Evolutionary conservation across 106 monocot genomes (phyloP), one percentile per base, ranked within the genome.

Genomic region (Platanthera guangdongensis): DNA sequence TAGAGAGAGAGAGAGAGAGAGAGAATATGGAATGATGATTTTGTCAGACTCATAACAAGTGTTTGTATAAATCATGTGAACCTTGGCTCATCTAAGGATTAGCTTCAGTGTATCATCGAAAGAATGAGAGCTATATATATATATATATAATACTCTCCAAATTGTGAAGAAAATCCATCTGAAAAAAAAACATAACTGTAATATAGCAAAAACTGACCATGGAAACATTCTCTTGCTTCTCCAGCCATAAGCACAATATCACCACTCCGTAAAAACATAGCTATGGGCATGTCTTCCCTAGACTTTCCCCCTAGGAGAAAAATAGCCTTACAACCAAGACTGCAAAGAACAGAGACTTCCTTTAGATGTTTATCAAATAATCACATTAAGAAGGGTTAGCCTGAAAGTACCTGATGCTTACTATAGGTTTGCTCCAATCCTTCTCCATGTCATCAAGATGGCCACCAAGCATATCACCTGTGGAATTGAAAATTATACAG

Each of bases 391-490:
- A 50, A 45, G 47, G 8, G 9, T 18, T 72, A 75, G 14, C 18
- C 51, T 51, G 60, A 50, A 21, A 6, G 80, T 81, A 94, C 97
- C 94, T 97, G 65, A 97, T 88, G 91, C 97, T 97, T 25, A 97
- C 97, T 59, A 97, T 97, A 71, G 97, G 97, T 74, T 91, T 94
- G 57, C 89, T 91, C 94, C 89, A 94, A 81, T 97, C 97, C 77
- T 79, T 86, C 86, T 97, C 93, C 97, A 97, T 94, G 77, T 97
- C 97, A 78, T 94, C 97, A 83, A 97, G 80, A 39, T 97, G 93
- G 47, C 97, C 91, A 46, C 97, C 97, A 82, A 97, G 93, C 97
- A 97, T 97, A 80, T 97, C 97, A 91, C 93, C 97, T 96, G 68
- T 70, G 50, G 46, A 45, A n/a, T 21, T 51, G 25, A 5, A 72